These are phyloP conservation scores for barrel medic (Medicago truncatula) DNA, from an alignment of 306 rosid species.

Conservation along the genomic window MtrunA17r5.0-ANR NC_053045.1:53767001-53767500, in stretches of 20 bases:
- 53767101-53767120: neutral
- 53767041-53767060: neutral
- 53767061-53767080: neutral
- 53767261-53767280: neutral
- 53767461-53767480: slow-evolving; percentile 75
- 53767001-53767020: neutral
- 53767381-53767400: slow-evolving; percentile 85
- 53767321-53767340: slow-evolving; percentile 48
- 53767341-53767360: slow-evolving; percentile 53
- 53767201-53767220: no score
- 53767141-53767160: neutral
- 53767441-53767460: slow-evolving; percentile 84
- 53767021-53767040: neutral
- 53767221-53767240: neutral
- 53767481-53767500: slow-evolving; percentile 95
- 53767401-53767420: slow-evolving; percentile 82
- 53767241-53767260: neutral
- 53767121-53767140: neutral
- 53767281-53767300: neutral
- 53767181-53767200: no score
- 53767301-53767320: neutral
- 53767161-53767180: neutral
- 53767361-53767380: slow-evolving; percentile 77
- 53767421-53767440: slow-evolving; percentile 85
- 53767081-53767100: neutral